These are phyloP conservation scores for Pleurotus citrinopileatus DNA, from an alignment of 768 basidiomycete species.

Conservation along the genomic window DNA sequence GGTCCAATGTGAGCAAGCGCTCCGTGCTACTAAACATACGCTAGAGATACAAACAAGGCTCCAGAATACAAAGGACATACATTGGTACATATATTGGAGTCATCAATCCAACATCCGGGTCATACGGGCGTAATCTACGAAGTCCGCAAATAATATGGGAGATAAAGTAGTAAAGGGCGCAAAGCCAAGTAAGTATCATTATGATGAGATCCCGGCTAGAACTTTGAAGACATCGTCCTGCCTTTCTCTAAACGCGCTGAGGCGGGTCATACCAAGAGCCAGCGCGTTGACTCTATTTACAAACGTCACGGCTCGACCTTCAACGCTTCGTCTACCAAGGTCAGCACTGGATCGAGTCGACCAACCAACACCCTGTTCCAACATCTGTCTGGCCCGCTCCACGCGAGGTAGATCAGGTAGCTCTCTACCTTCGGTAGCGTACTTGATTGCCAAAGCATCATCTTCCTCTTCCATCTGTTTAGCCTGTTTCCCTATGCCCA, in stretches of 20 bases:
- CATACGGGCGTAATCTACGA: too few relatives aligned
- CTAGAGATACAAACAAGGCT: too few relatives aligned
- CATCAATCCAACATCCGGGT: too few relatives aligned
- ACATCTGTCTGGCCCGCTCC: constrained; percentile 54
- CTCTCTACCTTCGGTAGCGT: constrained; percentile 30
- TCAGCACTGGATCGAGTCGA: constrained; percentile 21
- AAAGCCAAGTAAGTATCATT: too few relatives aligned
- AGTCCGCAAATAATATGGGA: too few relatives aligned
- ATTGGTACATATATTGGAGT: too few relatives aligned
- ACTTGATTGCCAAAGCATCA: constrained; percentile 45
- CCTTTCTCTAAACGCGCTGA: constrained; percentile 70
- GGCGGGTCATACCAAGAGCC: constrained; percentile 64
- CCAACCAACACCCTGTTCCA: constrained; percentile 59
- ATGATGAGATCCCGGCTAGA: constrained; percentile 44
- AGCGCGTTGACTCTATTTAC: constrained; percentile 76
- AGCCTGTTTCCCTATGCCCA: constrained; percentile 48
- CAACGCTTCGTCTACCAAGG: constrained; percentile 46
- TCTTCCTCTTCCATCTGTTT: constrained; percentile 53
- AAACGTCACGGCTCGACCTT: constrained; percentile 68
- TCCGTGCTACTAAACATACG: too few relatives aligned
- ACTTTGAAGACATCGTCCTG: constrained; percentile 72
- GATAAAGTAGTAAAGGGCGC: too few relatives aligned
- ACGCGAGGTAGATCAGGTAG: constrained; percentile 40
- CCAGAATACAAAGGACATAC: too few relatives aligned
- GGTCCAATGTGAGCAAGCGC: too few relatives aligned